Conservation (phyloP, 1,284 basidiomycete genomes). For the Sanguinoderma infundibulare region DNA sequence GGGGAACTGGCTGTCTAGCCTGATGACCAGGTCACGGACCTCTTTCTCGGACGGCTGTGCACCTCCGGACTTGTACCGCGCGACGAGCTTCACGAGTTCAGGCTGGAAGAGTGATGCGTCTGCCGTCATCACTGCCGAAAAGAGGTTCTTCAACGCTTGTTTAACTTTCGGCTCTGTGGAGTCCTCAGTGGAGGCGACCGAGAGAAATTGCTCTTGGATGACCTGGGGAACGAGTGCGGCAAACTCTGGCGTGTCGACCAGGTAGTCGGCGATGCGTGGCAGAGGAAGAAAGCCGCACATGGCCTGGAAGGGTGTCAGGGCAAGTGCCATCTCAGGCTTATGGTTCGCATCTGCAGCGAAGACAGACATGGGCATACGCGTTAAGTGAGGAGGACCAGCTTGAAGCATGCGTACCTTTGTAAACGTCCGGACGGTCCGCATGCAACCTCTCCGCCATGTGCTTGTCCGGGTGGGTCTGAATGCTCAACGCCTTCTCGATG, state of each 20-base stretch:
- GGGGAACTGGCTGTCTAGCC: slow-evolving; percentile 84
- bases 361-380: neutral
- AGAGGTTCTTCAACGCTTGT: slow-evolving; percentile 72
- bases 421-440: slow-evolving; percentile 73
- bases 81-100: slow-evolving; percentile 64
- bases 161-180: slow-evolving; percentile 57
- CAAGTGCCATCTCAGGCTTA: slow-evolving; percentile 98
- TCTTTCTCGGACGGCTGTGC: slow-evolving; percentile 45
- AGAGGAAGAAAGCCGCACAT: slow-evolving; percentile 93
- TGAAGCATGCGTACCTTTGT: slow-evolving; percentile 31
- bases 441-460: slow-evolving; percentile 81
- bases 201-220: slow-evolving; percentile 55
- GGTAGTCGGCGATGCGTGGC: slow-evolving; percentile 66
- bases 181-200: slow-evolving; percentile 44
- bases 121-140: slow-evolving; percentile 84
- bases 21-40: slow-evolving; percentile 72
- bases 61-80: slow-evolving; percentile 59
- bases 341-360: slow-evolving; percentile 79
- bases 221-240: slow-evolving; percentile 67
- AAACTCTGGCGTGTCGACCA: slow-evolving; percentile 82
- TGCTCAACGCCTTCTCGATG: slow-evolving; percentile 93
- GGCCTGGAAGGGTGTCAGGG: slow-evolving; percentile 89
- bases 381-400: neutral
- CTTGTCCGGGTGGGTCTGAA: slow-evolving; percentile 98
- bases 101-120: slow-evolving; percentile 52